A percentile compares a stretch with the other conserved stretches of the same genome.
Evolutionary conservation across 352 stramenopile species (phyloP).

Genomic region (Pythium chondricola): DNA sequence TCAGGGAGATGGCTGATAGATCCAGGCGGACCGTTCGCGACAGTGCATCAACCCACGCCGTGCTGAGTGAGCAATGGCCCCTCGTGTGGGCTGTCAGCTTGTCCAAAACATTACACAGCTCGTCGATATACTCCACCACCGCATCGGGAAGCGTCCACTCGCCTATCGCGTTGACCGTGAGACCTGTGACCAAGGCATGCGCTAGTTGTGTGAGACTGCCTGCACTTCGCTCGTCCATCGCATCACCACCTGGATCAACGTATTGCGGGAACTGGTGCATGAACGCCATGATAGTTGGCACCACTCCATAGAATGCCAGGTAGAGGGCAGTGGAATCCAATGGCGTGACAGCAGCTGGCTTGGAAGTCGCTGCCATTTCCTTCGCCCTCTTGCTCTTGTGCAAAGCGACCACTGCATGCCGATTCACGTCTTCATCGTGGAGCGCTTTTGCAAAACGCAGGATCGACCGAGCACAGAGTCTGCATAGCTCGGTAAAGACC

Average conservation of each 20-base stretch:
- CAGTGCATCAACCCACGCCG: neutral
- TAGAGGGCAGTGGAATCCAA: constrained; percentile 31
- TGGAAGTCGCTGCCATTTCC: neutral
- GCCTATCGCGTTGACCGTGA: neutral
- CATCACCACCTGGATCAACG: neutral
- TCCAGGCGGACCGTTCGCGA: neutral
- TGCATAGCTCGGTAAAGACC: constrained; percentile 26
- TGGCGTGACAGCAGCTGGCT: constrained; percentile 20
- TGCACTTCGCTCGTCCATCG: neutral
- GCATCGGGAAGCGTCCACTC: constrained; percentile 2
- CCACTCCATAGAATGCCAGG: constrained; percentile 31
- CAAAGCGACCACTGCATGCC: constrained; percentile 29
- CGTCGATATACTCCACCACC: constrained; percentile 29
- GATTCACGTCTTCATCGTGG: constrained; percentile 45
- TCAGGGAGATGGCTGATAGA: neutral
- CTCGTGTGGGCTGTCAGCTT: neutral
- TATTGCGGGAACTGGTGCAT: constrained; percentile 41
- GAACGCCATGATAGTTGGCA: constrained; percentile 44
- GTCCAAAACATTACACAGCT: constrained; percentile 4
- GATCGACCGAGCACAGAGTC: constrained; percentile 27
- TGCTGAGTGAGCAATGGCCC: neutral
- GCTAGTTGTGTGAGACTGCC: neutral
- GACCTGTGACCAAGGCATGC: neutral
- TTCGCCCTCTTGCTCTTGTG: constrained; percentile 32
- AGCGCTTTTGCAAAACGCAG: constrained; percentile 29